Evolutionary conservation across 768 basidiomycete species (phyloP).

Genomic region (Phylloporus scabripes): DNA sequence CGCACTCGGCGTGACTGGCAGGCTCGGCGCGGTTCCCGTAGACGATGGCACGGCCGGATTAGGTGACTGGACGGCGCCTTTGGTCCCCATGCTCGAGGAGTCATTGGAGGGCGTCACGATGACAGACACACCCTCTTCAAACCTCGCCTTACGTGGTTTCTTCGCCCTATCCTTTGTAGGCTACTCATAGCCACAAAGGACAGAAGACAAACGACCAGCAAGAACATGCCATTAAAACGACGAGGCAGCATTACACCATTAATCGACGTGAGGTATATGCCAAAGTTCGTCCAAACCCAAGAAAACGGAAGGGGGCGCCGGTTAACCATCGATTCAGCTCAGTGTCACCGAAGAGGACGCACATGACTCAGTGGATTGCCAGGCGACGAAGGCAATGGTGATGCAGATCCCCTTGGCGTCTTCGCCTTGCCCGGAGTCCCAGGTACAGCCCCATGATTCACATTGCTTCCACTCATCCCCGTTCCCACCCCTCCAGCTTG

Average conservation of each 20-base stretch:
- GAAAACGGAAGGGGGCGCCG: slow-evolving; percentile 13
- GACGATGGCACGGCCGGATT: neutral
- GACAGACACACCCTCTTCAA: slow-evolving; percentile 11
- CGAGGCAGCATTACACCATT: slow-evolving; percentile 28
- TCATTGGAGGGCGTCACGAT: neutral
- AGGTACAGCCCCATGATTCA: slow-evolving; percentile 17
- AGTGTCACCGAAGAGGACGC: slow-evolving; percentile 71
- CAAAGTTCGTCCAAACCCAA: slow-evolving; percentile 10
- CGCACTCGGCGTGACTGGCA: neutral
- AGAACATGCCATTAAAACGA: slow-evolving; percentile 26
- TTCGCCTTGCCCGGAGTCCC: slow-evolving; percentile 16
- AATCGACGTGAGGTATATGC: slow-evolving; percentile 27
- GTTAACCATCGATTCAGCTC: slow-evolving; percentile 43
- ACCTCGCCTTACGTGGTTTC: slow-evolving; percentile 51
- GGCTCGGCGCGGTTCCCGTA: slow-evolving; percentile 4
- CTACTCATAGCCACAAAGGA: slow-evolving; percentile 34
- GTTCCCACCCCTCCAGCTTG: slow-evolving; percentile 17
- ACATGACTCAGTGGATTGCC: slow-evolving; percentile 78
- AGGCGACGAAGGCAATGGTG: slow-evolving; percentile 39
- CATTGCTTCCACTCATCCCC: slow-evolving; percentile 3
- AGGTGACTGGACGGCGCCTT: neutral
- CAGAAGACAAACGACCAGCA: slow-evolving; percentile 9
- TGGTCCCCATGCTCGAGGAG: neutral
- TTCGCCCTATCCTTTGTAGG: slow-evolving; percentile 70
- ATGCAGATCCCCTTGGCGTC: slow-evolving; percentile 18